phyloP scores from a whole-genome alignment of 2,329 filamentous ascomycete species.

The Fusarium temperatum region DNA sequence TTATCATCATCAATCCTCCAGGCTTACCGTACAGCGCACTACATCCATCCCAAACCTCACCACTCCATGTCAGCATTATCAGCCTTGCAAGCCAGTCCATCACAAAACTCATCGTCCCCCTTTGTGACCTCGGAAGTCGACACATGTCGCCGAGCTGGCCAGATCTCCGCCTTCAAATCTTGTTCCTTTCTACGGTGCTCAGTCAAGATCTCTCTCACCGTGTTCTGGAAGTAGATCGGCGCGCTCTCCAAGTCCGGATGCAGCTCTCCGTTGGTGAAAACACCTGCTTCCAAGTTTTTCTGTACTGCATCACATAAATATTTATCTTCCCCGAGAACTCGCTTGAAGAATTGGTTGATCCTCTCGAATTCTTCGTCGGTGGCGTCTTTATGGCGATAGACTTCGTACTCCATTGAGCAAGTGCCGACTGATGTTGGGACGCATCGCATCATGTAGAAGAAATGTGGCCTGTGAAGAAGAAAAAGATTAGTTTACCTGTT shows the following conservation, averaged over 20 bases:
- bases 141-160: background rate
- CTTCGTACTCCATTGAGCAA: constrained; percentile 47
- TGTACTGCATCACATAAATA: constrained; percentile 66
- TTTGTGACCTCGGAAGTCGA: background rate
- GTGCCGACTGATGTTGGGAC: constrained; percentile 24
- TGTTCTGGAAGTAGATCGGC: background rate
- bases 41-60: background rate
- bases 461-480: background rate
- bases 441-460: constrained; percentile 31
- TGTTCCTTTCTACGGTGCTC: background rate
- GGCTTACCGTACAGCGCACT: too few species aligned
- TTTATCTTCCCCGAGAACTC: constrained; percentile 67
- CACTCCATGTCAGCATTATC: background rate
- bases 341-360: constrained; percentile 67
- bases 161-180: background rate
- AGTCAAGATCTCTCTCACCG: background rate
- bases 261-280: constrained; percentile 47
- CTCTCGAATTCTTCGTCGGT: constrained; percentile 64
- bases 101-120: background rate
- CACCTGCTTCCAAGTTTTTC: constrained; percentile 66
- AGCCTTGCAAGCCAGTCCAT: background rate
- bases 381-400: constrained; percentile 67
- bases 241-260: constrained; percentile 6
- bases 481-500: background rate
- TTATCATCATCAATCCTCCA: background rate